Evolutionary conservation across 805 yeast genomes (phyloP), one percentile per base, ranked within the genome.

Genomic region (Candida caryicola): DNA sequence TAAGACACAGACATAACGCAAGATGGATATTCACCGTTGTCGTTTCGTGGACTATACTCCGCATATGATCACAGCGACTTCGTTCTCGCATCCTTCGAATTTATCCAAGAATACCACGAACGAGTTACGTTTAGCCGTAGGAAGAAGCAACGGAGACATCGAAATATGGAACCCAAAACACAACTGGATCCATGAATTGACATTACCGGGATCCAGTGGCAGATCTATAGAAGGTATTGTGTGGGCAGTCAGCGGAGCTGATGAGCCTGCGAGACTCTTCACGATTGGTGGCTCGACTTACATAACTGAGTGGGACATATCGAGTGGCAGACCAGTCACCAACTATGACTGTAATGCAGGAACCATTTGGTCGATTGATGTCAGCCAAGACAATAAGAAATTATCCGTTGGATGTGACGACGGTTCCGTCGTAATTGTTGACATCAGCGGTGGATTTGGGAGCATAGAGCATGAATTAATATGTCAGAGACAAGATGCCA

Each of bases 341-440:
- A 85, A 89, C 58, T 81, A 81, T 54, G 95, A 90, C 57, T 87
- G 96, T 66, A 87, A 89, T 57, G 85, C 95, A 2, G 97, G 98
- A 25, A 81, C 88, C 13, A 84, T 89, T 39, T 93, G 99, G 99
- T 85, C 95, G 5, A 62, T 90, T 33, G 80, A 84, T 4, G 77
- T 80, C 16, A 81, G 80, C 46, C 72, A 74, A 17, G 64, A 74
- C 16, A 85, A 82, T 33, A 64, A 73, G 42, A 78, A 73, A 50
- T 65, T 93, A 25, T 87, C 96, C 1, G 85, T 86, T 1, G 99
- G 98, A 3, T 91, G 98, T 61, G 99, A 93, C 50, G 95, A 90
- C 55, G 99, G 99, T 17, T 72, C 87, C 5, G 89, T 91, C 7
- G 95, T 85, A 1, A 60, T 93, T 3, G 71, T 89, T 13, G 88